Conservation (phyloP, 2,329 filamentous ascomycete species). For the Diplocarpon mali region DNA sequence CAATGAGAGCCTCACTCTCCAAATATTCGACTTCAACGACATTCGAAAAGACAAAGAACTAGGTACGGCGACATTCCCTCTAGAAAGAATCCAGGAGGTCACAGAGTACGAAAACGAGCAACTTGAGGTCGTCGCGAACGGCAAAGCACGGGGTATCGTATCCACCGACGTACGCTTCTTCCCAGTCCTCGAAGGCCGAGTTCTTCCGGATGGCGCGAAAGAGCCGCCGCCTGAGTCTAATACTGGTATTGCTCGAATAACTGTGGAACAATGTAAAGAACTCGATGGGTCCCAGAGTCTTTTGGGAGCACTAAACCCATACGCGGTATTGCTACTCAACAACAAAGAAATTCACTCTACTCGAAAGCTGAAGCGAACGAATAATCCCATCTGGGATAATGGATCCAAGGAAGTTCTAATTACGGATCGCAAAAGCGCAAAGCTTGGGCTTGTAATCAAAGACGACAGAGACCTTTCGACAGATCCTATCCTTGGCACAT, state of each 20-base stretch:
- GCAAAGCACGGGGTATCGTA: constrained; percentile 71
- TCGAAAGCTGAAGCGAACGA: constrained; percentile 90
- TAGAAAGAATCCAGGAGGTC: constrained; percentile 72
- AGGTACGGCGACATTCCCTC: constrained; percentile 70
- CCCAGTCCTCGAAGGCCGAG: constrained; percentile 69
- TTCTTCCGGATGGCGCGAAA: constrained; percentile 62
- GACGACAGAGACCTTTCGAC: constrained; percentile 79
- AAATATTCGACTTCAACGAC: constrained; percentile 88
- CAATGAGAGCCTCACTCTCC: constrained; percentile 75
- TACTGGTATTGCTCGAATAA: constrained; percentile 89
- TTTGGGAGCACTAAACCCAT: constrained; percentile 83
- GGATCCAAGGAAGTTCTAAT: constrained; percentile 90
- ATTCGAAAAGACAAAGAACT: constrained; percentile 94
- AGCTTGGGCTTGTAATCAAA: constrained; percentile 85
- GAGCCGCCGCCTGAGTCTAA: constrained; percentile 80
- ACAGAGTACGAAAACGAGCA: constrained; percentile 73
- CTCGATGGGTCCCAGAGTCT: constrained; percentile 87
- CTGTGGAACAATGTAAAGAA: constrained; percentile 91
- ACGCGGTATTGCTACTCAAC: constrained; percentile 79
- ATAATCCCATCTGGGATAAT: constrained; percentile 93
- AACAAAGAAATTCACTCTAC: constrained; percentile 83
- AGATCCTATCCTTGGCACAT: constrained; percentile 79
- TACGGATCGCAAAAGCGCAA: constrained; percentile 83
- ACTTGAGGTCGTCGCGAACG: constrained; percentile 73
- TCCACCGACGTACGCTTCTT: constrained; percentile 86